Conservation (phyloP, 768 basidiomycete genomes). For the Rhodotorula taiwanensis region DNA sequence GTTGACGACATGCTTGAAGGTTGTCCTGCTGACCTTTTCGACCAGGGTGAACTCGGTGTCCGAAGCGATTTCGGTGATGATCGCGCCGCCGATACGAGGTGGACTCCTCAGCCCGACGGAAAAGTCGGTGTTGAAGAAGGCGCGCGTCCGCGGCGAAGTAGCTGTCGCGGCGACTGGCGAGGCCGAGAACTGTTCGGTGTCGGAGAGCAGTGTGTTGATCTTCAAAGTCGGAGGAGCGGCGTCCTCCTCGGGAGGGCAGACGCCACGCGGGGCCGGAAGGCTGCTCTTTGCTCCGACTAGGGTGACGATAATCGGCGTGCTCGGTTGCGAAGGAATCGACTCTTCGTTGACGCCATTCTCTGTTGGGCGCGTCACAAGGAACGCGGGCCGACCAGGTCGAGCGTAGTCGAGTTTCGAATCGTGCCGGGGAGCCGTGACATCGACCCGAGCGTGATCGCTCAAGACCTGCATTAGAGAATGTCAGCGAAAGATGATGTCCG, state of each 20-base stretch:
- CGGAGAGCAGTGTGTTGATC: slow-evolving; percentile 9
- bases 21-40: neutral
- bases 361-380: slow-evolving; percentile 7
- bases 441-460: no score
- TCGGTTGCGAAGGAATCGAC: neutral
- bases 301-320: neutral
- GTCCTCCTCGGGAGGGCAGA: no score
- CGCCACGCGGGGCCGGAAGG: no score
- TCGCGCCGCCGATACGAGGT: neutral
- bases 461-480: no score
- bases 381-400: neutral
- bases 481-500: no score
- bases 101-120: neutral
- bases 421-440: no score
- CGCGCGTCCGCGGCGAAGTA: slow-evolving; percentile 13
- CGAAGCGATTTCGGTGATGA: slow-evolving; percentile 14
- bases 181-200: neutral
- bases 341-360: slow-evolving; percentile 7
- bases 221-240: neutral
- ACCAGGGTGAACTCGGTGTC: slow-evolving; percentile 1
- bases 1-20: neutral
- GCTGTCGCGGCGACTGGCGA: slow-evolving; percentile 15
- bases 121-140: slow-evolving; percentile 15
- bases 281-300: neutral
- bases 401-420: no score